Conservation (phyloP, 2,329 filamentous ascomycete species). For the Alternaria brassicicola region DNA sequence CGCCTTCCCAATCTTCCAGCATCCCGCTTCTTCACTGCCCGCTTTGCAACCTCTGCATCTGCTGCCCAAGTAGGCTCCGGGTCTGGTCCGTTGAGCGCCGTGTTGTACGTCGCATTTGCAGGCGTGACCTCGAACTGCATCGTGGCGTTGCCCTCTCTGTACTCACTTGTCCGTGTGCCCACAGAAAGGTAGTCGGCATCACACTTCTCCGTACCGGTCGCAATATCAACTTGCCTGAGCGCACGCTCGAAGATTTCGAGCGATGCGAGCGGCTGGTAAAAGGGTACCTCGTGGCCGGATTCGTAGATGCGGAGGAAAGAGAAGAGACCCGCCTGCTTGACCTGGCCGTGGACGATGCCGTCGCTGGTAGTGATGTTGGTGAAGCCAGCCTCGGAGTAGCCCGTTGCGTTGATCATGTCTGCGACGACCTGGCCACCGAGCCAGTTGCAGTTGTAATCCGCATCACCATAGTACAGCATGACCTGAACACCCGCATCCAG, state of each 20-base stretch:
- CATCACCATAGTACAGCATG: constrained; percentile 56
- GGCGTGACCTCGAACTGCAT: constrained; percentile 54
- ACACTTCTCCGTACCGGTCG: constrained; percentile 51
- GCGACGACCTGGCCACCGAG: constrained; percentile 53
- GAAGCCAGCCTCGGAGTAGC: constrained; percentile 56
- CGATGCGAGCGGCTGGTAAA: constrained; percentile 60
- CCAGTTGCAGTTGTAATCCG: constrained; percentile 58
- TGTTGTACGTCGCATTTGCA: constrained; percentile 57
- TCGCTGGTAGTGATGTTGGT: constrained; percentile 54
- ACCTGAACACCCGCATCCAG: constrained; percentile 51
- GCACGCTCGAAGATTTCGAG: constrained; percentile 59
- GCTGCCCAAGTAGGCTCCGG: constrained; percentile 40
- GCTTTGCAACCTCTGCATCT: background rate
- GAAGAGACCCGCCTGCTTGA: constrained; percentile 59
- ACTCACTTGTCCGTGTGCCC: constrained; percentile 47
- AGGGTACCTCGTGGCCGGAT: constrained; percentile 58
- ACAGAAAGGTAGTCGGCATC: constrained; percentile 39
- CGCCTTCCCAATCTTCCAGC: constrained; percentile 21
- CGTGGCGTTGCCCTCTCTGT: constrained; percentile 54
- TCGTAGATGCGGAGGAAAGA: constrained; percentile 60
- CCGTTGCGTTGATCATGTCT: constrained; percentile 49
- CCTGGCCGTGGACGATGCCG: constrained; percentile 59
- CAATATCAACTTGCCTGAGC: constrained; percentile 57
- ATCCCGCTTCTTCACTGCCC: constrained; percentile 26
- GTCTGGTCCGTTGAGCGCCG: constrained; percentile 51